Percentiles rank a stretch among this genome's conserved stretches.
phyloP scores from a whole-genome alignment of 2,329 filamentous ascomycete genomes.

The Dothiorella sarmentorum region DNA sequence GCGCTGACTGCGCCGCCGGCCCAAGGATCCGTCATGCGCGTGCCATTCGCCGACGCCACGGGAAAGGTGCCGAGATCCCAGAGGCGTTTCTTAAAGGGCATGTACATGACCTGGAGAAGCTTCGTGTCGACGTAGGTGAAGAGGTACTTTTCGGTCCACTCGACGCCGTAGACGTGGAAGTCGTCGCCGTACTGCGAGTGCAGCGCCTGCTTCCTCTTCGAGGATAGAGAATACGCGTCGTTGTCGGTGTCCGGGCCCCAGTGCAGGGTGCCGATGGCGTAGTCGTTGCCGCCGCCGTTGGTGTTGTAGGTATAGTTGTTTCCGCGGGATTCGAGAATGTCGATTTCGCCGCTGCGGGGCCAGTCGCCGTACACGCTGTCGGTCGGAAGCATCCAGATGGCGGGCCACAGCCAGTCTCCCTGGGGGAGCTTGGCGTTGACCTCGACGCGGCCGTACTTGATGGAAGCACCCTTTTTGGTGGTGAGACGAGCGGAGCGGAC shows the following conservation, averaged over 20 bases:
- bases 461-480: slow-evolving; percentile 45
- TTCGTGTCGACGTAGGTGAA: slow-evolving; percentile 50
- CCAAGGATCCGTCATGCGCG: slow-evolving; percentile 37
- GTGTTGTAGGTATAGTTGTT: slow-evolving; percentile 39
- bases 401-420: slow-evolving; percentile 51
- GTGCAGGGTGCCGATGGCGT: slow-evolving; percentile 45
- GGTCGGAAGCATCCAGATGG: slow-evolving; percentile 21
- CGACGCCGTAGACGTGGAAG: slow-evolving; percentile 53
- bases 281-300: slow-evolving; percentile 41
- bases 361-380: slow-evolving; percentile 39
- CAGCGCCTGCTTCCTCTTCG: slow-evolving; percentile 19
- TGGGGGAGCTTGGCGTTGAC: slow-evolving; percentile 51
- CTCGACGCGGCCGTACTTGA: slow-evolving; percentile 52
- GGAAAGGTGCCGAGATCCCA: slow-evolving; percentile 40
- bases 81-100: slow-evolving; percentile 26
- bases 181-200: slow-evolving; percentile 32
- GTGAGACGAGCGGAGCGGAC: slow-evolving; percentile 49
- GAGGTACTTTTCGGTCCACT: slow-evolving; percentile 53
- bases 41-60: slow-evolving; percentile 32
- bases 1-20: slow-evolving; percentile 32
- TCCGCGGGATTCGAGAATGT: slow-evolving; percentile 51
- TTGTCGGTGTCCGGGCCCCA: slow-evolving; percentile 40
- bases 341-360: slow-evolving; percentile 54
- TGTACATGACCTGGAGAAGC: slow-evolving; percentile 22
- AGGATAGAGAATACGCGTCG: slow-evolving; percentile 32